Base-by-base conservation (phyloP, 2,329 filamentous ascomycete genomes). In the Arthrobotrys entomopaga region DNA sequence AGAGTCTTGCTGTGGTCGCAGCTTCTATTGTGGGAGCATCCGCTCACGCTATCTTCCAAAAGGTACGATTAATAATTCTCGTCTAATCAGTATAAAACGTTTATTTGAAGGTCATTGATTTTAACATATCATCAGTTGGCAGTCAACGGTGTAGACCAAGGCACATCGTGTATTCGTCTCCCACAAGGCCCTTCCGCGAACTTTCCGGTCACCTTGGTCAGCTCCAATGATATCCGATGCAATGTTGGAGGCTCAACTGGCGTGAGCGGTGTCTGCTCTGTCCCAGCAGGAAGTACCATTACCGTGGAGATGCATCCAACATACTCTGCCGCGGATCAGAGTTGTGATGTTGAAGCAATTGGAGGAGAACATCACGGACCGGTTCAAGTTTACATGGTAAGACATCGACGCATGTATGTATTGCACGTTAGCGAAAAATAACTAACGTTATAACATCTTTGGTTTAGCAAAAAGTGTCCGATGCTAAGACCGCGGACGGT, bases 221-320 rank as follows among this genome's bases (percentile, higher is more conserved):
- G 83, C 58, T 81, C 82, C 65, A 56, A 60, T 49, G 83, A 84
- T 79, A 83, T 87, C 60, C 82, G 83, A 77, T 87, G 85, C 79
- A 86, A 86, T 74, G 80, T 80, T 15, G 81, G 82, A 19, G 80
- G 82, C 10, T 79, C 79, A 1, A 78, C 76, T 13, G 79, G 80
- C 16, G 80, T 82, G 1, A 71, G 80, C 1, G 80, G 80, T 15
- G 84, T 84, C 77, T 86, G 85, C 78, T 78, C 81, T 13, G 84
- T 85, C 29, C 79, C 54, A 64, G 78, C 77, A 1, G 85, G 85
- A 2, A 80, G 81, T 6, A 84, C 81, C 0, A 82, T 87, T n/a
- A 86, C 85, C 0, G 82, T 87, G 8, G 86, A 87, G 80, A 87
- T 88, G 84, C 86, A 88, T 80, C 83, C 83, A 79, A 84, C 85